phyloP scores from a whole-genome alignment of 1,139 yeast species.

The Candida dubliniensis region DNA sequence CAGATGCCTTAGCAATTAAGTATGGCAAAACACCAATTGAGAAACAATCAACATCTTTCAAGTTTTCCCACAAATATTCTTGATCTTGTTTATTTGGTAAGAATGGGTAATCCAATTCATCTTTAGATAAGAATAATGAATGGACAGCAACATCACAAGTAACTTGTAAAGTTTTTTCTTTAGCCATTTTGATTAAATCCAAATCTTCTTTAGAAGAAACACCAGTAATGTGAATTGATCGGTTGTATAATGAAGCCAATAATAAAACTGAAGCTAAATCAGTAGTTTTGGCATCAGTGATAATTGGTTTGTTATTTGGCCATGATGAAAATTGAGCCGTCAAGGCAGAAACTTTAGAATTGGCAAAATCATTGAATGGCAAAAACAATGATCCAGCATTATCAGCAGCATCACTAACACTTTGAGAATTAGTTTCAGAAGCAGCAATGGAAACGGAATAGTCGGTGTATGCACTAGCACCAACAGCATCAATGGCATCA shows the following conservation, averaged over 20 bases:
- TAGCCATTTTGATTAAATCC: slow-evolving; percentile 81
- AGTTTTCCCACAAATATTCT: slow-evolving; percentile 75
- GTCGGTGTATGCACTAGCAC: slow-evolving; percentile 72
- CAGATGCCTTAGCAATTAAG: slow-evolving; percentile 64
- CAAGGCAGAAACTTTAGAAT: slow-evolving; percentile 70
- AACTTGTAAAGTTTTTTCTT: slow-evolving; percentile 75
- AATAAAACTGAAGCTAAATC: slow-evolving; percentile 88
- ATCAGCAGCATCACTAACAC: slow-evolving; percentile 61
- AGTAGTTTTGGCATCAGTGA: slow-evolving; percentile 90
- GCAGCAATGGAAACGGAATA: slow-evolving; percentile 85
- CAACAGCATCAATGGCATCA: slow-evolving; percentile 59
- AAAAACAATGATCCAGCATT: slow-evolving; percentile 78
- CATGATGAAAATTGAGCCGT: slow-evolving; percentile 79
- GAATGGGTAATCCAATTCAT: slow-evolving; percentile 65
- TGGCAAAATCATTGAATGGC: slow-evolving; percentile 74
- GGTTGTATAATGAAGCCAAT: slow-evolving; percentile 83
- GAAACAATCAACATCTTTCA: slow-evolving; percentile 78
- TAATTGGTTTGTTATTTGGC: slow-evolving; percentile 83
- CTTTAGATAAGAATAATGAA: slow-evolving; percentile 73
- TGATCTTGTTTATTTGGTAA: slow-evolving; percentile 83
- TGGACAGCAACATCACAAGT: slow-evolving; percentile 90
- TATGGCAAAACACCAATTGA: slow-evolving; percentile 83
- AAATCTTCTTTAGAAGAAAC: slow-evolving; percentile 82
- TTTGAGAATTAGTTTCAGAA: slow-evolving; percentile 63
- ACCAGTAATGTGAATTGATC: slow-evolving; percentile 87